A percentile compares a stretch with the other conserved stretches of the same genome.
These are phyloP conservation scores for Cladosporium sp. DNA, from an alignment of 2,329 filamentous ascomycete genomes.

Conservation along the genomic window DNA sequence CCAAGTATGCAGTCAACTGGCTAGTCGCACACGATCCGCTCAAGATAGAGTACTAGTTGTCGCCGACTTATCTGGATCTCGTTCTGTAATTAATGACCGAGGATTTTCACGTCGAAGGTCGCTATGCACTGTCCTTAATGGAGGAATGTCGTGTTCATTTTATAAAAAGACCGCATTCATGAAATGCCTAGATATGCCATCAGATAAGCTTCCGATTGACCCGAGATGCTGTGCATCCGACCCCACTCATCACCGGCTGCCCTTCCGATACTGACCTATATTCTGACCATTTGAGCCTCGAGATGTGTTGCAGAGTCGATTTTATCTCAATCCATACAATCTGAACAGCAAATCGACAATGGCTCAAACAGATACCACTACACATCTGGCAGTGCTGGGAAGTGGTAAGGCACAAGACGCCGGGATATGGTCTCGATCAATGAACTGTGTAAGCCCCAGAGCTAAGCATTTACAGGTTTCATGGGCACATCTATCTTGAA, in stretches of 20 bases:
- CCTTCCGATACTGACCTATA: background rate
- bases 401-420: background rate
- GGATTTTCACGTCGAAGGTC: too few relatives aligned
- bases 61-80: too few relatives aligned
- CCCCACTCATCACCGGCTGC: background rate
- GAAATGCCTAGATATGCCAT: background rate
- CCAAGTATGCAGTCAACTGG: too few relatives aligned
- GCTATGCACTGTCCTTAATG: too few relatives aligned
- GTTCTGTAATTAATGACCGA: too few relatives aligned
- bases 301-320: background rate
- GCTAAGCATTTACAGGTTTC: conserved; percentile 16
- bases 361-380: background rate
- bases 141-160: too few relatives aligned
- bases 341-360: background rate
- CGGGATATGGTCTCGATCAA: background rate
- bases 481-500: conserved; percentile 23
- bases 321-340: too few relatives aligned
- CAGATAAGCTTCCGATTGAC: background rate
- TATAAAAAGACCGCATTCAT: too few relatives aligned
- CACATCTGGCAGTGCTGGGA: background rate
- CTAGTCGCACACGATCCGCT: too few relatives aligned
- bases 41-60: too few relatives aligned
- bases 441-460: background rate
- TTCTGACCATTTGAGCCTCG: background rate
- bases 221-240: background rate